A percentile compares a stretch with the other conserved stretches of the same genome.
Conservation (phyloP, 2,329 filamentous ascomycete species). For the Bipolaris sorokiniana region DNA sequence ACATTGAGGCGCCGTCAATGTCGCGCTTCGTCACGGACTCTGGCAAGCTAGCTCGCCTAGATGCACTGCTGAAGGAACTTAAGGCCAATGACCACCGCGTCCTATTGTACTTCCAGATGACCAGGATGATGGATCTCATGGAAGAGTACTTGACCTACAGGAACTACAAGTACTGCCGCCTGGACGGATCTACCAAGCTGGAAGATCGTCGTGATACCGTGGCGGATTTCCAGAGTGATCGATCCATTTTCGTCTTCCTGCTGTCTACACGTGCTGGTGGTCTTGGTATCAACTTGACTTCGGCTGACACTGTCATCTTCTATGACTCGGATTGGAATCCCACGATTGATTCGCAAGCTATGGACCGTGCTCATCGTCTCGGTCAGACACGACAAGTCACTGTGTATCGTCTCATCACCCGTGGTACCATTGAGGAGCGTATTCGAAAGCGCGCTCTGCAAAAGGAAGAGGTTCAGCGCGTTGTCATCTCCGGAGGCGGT, state of each 20-base stretch:
- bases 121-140: conserved; percentile 98
- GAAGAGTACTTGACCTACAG: conserved; percentile 98
- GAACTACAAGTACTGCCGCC: conserved; percentile 97
- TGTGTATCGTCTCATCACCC: conserved; percentile 95
- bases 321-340: conserved; percentile 99
- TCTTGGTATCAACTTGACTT: conserved; percentile 95
- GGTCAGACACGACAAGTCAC: conserved; percentile 96
- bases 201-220: conserved; percentile 97
- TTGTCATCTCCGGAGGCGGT: conserved; percentile 89
- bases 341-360: conserved; percentile 97
- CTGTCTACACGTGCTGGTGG: conserved; percentile 95
- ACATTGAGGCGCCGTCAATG: conserved; percentile 95
- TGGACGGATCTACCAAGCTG: conserved; percentile 96
- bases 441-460: conserved; percentile 96
- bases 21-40: conserved; percentile 96
- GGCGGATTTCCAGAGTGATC: conserved; percentile 90
- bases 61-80: conserved; percentile 83
- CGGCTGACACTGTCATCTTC: conserved; percentile 98
- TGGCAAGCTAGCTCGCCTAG: conserved; percentile 91
- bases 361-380: conserved; percentile 97
- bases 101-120: conserved; percentile 99
- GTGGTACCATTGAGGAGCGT: conserved; percentile 95
- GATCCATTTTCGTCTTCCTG: conserved; percentile 96
- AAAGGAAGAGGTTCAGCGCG: conserved; percentile 97
- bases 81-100: conserved; percentile 94